A percentile compares a stretch with the other conserved stretches of the same genome.
phyloP scores from a whole-genome alignment of 345 rosid genomes.

The Chamaenerion angustifolium region DNA sequence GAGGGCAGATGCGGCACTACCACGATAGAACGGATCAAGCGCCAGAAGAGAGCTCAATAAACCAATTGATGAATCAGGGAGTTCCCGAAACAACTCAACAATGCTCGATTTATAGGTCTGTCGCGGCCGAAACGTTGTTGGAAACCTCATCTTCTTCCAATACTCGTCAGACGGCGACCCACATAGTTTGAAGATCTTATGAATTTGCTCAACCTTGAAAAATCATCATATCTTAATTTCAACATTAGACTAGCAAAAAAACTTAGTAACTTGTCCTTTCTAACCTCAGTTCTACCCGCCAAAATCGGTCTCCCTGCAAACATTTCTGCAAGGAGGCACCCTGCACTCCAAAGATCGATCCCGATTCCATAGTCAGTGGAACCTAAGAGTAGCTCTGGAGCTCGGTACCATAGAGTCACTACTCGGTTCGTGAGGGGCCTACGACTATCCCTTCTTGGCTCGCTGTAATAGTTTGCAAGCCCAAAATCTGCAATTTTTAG shows the following conservation, averaged over 20 bases:
- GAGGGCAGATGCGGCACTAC: constrained; percentile 35
- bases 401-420: constrained; percentile 57
- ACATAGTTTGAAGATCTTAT: constrained; percentile 70
- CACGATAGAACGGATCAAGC: constrained; percentile 37
- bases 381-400: constrained; percentile 52
- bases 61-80: constrained; percentile 38
- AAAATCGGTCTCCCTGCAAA: constrained; percentile 33
- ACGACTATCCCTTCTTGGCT: constrained; percentile 13
- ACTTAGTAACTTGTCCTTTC: too few species aligned
- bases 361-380: constrained; percentile 39
- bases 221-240: neutral
- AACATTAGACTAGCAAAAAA: too few species aligned
- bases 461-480: constrained; percentile 32
- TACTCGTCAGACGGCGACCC: constrained; percentile 79
- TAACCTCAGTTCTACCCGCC: constrained; percentile 55
- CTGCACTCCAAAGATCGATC: constrained; percentile 61
- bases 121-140: constrained; percentile 45
- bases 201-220: constrained; percentile 75
- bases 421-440: constrained; percentile 45
- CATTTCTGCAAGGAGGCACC: constrained; percentile 65
- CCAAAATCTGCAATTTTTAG: constrained; percentile 58
- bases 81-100: constrained; percentile 22
- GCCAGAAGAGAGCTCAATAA: constrained; percentile 46
- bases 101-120: constrained; percentile 28
- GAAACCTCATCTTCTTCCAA: constrained; percentile 61